A percentile compares a stretch with the other conserved stretches of the same genome.
These are phyloP conservation scores for Penicillium angulare DNA, from an alignment of 495 filamentous ascomycete species.

Conservation along the genomic window DNA sequence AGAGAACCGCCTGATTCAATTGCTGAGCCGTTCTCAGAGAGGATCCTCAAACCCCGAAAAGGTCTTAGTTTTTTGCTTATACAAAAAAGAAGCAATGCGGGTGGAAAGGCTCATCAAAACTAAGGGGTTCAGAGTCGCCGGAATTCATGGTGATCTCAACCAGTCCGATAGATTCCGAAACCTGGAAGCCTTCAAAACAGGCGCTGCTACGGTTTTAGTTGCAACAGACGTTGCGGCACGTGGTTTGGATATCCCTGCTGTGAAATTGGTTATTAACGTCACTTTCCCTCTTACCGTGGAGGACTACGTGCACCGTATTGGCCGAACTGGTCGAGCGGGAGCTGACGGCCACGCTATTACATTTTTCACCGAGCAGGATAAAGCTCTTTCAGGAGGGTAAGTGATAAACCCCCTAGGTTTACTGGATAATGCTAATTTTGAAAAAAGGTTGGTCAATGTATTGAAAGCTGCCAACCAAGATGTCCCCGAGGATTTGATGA, in stretches of 20 bases:
- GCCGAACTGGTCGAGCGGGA: conserved; percentile 83
- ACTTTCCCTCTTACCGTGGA: conserved; percentile 69
- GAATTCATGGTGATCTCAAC: conserved; percentile 88
- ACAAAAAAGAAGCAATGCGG: conserved; percentile 94
- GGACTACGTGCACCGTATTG: conserved; percentile 97
- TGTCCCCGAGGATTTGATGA: conserved; percentile 83
- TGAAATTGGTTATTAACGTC: conserved; percentile 88
- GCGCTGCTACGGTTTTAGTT: conserved; percentile 92
- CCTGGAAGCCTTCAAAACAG: conserved; percentile 83
- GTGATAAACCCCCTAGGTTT: conserved; percentile 43
- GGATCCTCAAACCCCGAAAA: conserved; percentile 68
- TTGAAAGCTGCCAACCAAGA: conserved; percentile 83
- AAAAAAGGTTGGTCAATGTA: conserved; percentile 77
- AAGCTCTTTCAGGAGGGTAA: conserved; percentile 79
- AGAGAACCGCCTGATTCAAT: conserved; percentile 72
- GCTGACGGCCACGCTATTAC: conserved; percentile 84
- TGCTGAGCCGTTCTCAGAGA: conserved; percentile 72
- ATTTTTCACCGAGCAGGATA: conserved; percentile 91
- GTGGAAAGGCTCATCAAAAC: conserved; percentile 76
- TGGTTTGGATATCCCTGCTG: conserved; percentile 91
- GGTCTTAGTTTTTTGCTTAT: conserved; percentile 90
- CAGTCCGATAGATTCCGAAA: conserved; percentile 81
- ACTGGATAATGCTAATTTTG: conserved; percentile 9
- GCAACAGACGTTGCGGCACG: conserved; percentile 98
- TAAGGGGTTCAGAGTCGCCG: conserved; percentile 74